Conservation (phyloP, 352 stramenopile genomes). For the Saprolegnia parasitica region DNA sequence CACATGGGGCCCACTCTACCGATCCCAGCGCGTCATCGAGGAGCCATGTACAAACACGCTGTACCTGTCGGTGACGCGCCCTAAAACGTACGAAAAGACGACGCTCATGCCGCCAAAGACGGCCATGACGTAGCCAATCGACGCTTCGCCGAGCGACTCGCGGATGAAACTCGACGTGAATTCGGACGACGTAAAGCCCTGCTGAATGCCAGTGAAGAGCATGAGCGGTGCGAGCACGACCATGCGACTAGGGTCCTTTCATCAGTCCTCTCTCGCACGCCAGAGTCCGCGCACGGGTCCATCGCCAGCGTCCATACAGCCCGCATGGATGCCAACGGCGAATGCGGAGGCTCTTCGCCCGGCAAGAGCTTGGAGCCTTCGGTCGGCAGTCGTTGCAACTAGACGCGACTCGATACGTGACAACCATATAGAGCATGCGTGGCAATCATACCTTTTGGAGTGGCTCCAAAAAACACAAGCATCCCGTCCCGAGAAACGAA, state of each 20-base stretch:
- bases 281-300: neutral
- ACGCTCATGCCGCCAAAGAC: constrained; percentile 23
- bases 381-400: too few relatives aligned
- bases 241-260: constrained; percentile 15
- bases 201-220: constrained; percentile 23
- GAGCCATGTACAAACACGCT: neutral
- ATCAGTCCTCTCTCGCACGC: neutral
- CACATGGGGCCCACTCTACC: constrained; percentile 17
- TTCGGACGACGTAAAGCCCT: constrained; percentile 24
- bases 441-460: constrained; percentile 11
- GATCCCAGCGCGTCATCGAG: neutral
- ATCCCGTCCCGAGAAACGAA: neutral
- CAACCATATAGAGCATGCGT: neutral
- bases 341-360: neutral
- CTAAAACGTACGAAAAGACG: constrained; percentile 11
- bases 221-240: constrained; percentile 6
- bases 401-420: too few relatives aligned
- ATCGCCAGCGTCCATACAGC: neutral
- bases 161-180: constrained; percentile 29
- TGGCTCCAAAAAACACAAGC: constrained; percentile 11
- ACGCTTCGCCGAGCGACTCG: constrained; percentile 12
- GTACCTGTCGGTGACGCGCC: constrained; percentile 20
- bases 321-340: neutral
- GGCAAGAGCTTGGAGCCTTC: neutral
- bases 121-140: constrained; percentile 28